Conservation (phyloP, 163 green algal genomes). For the Chloroidium sp. region DNA sequence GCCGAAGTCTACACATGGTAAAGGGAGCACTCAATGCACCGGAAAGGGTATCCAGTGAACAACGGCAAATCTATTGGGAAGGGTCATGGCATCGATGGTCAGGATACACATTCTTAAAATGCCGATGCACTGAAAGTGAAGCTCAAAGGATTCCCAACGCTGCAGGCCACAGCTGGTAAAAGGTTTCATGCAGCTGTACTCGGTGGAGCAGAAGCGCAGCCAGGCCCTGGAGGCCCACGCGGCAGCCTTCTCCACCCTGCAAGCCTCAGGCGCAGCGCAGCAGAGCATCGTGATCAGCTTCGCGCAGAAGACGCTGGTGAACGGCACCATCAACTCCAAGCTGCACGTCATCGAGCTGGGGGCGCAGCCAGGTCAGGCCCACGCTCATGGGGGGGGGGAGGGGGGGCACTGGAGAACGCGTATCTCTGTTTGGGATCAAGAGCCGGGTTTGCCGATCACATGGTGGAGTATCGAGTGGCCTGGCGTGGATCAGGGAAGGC, state of each 20-base stretch:
- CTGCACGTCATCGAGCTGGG: slow-evolving; percentile 98
- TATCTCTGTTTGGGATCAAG: too few relatives aligned
- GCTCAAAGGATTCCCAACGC: neutral
- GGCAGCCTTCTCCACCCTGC: slow-evolving; percentile 82
- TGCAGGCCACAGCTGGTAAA: slow-evolving; percentile 89
- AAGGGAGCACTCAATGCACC: too few relatives aligned
- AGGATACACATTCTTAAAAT: too few relatives aligned
- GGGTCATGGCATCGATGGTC: too few relatives aligned
- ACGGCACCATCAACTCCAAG: slow-evolving; percentile 85
- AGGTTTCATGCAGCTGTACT: slow-evolving; percentile 99
- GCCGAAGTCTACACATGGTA: too few relatives aligned
- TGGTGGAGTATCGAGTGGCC: too few relatives aligned
- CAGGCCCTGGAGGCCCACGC: slow-evolving; percentile 97
- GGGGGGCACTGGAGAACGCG: too few relatives aligned
- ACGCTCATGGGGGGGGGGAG: too few relatives aligned
- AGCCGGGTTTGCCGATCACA: too few relatives aligned
- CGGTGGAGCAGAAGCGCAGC: slow-evolving; percentile 87
- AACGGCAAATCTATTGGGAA: too few relatives aligned
- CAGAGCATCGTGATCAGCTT: slow-evolving; percentile 84
- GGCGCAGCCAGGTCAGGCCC: slow-evolving; percentile 42
- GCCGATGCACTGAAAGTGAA: neutral
- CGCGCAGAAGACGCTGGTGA: slow-evolving; percentile 88
- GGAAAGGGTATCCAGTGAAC: too few relatives aligned
- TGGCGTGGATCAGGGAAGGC: too few relatives aligned
- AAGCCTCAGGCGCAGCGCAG: slow-evolving; percentile 2